phyloP scores from a whole-genome alignment of 2,329 filamentous ascomycete genomes.

The Colletotrichum sp. region DNA sequence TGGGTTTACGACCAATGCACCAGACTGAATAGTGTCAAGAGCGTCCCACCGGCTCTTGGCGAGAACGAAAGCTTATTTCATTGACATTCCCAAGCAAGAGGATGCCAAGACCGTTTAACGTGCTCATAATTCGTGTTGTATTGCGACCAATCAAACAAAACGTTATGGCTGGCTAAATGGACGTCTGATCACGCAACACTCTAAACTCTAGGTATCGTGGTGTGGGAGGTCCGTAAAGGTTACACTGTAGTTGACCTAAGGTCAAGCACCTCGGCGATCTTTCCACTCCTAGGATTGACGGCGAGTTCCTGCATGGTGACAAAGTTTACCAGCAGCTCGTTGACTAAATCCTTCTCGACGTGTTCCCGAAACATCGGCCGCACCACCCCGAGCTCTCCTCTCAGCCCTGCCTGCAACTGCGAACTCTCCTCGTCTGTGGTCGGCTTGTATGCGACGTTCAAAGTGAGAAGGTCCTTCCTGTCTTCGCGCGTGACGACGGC shows the following conservation, averaged over 20 bases:
- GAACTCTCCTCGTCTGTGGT: background rate
- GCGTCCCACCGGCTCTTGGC: background rate
- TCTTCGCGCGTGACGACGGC: conserved; percentile 2
- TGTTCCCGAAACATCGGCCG: conserved; percentile 16
- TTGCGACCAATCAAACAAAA: background rate
- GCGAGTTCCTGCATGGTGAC: conserved; percentile 4
- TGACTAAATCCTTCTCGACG: conserved; percentile 11
- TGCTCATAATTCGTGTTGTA: background rate
- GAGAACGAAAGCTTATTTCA: background rate
- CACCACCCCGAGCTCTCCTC: background rate
- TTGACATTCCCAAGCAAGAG: background rate
- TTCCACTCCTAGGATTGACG: conserved; percentile 10
- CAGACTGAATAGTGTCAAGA: background rate
- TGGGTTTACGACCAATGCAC: background rate
- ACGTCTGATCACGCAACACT: background rate
- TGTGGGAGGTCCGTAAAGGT: background rate
- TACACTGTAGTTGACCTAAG: conserved; percentile 11
- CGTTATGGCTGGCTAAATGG: background rate
- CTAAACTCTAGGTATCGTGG: background rate
- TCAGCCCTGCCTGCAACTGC: background rate
- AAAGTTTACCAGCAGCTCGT: background rate
- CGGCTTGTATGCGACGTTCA: background rate
- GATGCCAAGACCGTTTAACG: background rate
- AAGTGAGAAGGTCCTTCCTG: conserved; percentile 6
- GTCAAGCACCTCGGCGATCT: conserved; percentile 7